Evolutionary conservation across 2,329 filamentous ascomycete species (phyloP), one percentile per base, ranked within the genome.

Genomic region (Ceratocystis cacaofunesta): DNA sequence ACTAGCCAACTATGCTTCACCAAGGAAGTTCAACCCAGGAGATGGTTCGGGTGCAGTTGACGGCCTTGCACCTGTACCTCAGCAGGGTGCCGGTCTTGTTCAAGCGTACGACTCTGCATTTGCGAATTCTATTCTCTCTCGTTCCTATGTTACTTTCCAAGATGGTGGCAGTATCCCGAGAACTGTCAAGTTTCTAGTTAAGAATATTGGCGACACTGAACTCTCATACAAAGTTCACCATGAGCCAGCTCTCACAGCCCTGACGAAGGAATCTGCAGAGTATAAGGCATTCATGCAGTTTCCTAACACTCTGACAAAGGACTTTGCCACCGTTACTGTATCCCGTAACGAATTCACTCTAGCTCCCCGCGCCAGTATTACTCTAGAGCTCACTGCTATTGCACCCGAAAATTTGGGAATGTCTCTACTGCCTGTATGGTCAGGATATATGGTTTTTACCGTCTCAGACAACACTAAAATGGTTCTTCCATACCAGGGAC

Each of bases 141-240:
- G 77, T 8, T 80, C 80, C n/a, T 82, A 79, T 71, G 73, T 87
- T 15, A 78, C 81, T 2, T 85, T 86, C 74, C 86, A 87, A 71
- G 84, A 87, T 71, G 84, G 83, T 0, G 80, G 82, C 68, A 72
- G 86, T 75, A 79, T 84, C 68, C 71, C 72, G 58, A 72, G 75
- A 10, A 75, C 74, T 1, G 74, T 78, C 55, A 78, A 78, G 68
- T 84, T 87, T 70, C 78, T 76, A 48, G 76, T 87, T 69, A 77
- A 73, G 69, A 87, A 87, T 75, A 75, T 75, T 4, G 81, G 79
- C 58, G 72, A 72, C 17, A 74, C 76, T 28, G 72, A 75, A 0
- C 72, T 83, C 62, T 80, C 78, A 5, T 85, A 84, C 72, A 74
- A 75, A 6, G 73, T 87, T 10, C 76, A 75, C 30, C 76, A 84